Percentiles rank a stretch among this genome's conserved stretches.
Conservation (phyloP, 257 asterid genomes). For the Fraxinus quadrangulata region DNA sequence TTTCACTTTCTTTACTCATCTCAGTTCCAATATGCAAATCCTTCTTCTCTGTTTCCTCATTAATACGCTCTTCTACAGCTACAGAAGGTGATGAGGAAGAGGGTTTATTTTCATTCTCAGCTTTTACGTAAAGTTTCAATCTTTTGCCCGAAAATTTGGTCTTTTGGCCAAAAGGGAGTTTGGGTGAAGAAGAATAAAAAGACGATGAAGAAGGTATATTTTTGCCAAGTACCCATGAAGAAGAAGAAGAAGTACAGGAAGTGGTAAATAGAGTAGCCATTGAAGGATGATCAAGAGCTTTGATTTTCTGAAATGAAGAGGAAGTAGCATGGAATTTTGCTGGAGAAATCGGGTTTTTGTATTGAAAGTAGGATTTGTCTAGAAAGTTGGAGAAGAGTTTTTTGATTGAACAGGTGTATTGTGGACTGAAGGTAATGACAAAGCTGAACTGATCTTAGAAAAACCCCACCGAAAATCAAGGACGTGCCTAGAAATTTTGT, state of each 20-base stretch:
- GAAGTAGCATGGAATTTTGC: background rate
- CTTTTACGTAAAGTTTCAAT: conserved; percentile 49
- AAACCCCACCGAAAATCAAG: background rate
- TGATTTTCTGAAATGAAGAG: background rate
- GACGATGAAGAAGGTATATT: conserved; percentile 13
- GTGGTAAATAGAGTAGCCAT: background rate
- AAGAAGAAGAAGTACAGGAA: conserved; percentile 15
- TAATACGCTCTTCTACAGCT: conserved; percentile 49
- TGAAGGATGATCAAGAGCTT: background rate
- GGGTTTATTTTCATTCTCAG: conserved; percentile 51
- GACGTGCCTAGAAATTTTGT: background rate
- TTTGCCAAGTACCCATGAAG: conserved; percentile 28
- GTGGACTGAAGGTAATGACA: background rate
- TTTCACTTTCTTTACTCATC: conserved; percentile 23
- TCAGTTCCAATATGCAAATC: conserved; percentile 32
- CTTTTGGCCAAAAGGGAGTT: conserved; percentile 29
- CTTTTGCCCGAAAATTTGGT: conserved; percentile 37
- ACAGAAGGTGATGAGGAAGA: conserved; percentile 46
- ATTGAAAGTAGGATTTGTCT: background rate
- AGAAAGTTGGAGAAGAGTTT: background rate
- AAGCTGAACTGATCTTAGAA: background rate
- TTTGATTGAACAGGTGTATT: background rate
- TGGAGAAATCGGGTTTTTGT: background rate
- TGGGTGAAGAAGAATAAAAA: conserved; percentile 30
- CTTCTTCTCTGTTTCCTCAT: conserved; percentile 31